Base-by-base conservation (phyloP, 768 basidiomycete genomes). In the Kwoniella europaea region DNA sequence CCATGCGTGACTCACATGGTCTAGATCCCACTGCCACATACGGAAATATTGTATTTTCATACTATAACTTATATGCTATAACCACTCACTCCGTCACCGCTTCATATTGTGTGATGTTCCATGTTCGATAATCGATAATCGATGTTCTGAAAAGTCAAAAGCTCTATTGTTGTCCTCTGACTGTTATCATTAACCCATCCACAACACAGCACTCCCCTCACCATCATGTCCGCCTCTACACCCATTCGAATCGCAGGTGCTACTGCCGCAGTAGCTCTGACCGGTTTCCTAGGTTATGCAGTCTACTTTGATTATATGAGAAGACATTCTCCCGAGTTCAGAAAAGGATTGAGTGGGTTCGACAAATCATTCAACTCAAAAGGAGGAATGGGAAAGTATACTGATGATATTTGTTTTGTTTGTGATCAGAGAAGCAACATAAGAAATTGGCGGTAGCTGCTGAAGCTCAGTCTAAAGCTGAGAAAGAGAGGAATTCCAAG, bases 301-400 rank as follows among this genome's bases (percentile, higher is more conserved):
- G 87, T 89, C 65, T 98, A 94, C 85, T 99, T 98, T 79, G 97
- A 99, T 87, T 90, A 96, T 86, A 92, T 88, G 86, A 90, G 97
- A 63, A 88, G 95, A 79, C 92, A 91, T 82, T 93, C 97, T 81
- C 84, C 86, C 54, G 87, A 88, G 16, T 99, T 99, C 88, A 89
- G 97, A 82, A 93, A 89, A 85, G 90, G 89, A 82, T 88, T 98
- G 68, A 89, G 94, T 91, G 84, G 75, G 92, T 88, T 69, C 29
- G 70, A 22, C 18, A 9, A 62, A 43, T 16, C 10, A 27, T 35
- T 27, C 16, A 44, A 61, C 24, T 24, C 20, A 22, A 22, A 55
- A 55, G n/a, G 10, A 46, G 20, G 42, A 46, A 44, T 7, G 42
- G 20, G 60, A 62, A 44, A 18, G 42, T 24, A n/a, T 10, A 10